Percentiles rank a stretch among this genome's conserved stretches.
Evolutionary conservation across 2,329 filamentous ascomycete species (phyloP).

Genomic region (Trichophyton verrucosum): DNA sequence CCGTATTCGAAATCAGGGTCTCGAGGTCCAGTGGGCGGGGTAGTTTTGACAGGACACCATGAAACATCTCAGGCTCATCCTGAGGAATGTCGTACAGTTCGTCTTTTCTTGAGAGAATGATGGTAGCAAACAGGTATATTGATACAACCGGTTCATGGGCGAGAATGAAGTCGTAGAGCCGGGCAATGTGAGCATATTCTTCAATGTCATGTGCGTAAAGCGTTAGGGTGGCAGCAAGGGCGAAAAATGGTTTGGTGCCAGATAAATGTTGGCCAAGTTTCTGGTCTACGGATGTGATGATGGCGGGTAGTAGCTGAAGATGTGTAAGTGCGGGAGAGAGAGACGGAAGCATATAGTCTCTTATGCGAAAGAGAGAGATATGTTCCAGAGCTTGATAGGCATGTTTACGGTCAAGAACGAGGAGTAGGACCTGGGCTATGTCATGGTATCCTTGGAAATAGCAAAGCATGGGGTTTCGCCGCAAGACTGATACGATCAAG

Average conservation of each 20-base stretch:
- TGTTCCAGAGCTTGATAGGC: constrained; percentile 57
- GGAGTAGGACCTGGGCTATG: constrained; percentile 87
- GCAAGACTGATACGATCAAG: constrained; percentile 69
- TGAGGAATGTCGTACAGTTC: constrained; percentile 75
- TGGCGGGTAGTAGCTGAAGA: constrained; percentile 72
- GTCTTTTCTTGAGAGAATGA: constrained; percentile 64
- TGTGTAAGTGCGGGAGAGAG: constrained; percentile 71
- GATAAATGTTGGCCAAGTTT: constrained; percentile 63
- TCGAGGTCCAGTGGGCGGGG: constrained; percentile 74
- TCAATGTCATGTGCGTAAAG: constrained; percentile 96
- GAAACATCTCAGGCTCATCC: constrained; percentile 85
- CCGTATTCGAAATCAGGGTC: constrained; percentile 54
- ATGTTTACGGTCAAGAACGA: constrained; percentile 58
- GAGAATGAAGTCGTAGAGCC: constrained; percentile 84
- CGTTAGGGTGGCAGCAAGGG: constrained; percentile 81
- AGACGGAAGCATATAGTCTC: constrained; percentile 93
- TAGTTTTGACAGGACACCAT: constrained; percentile 75
- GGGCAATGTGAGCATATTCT: constrained; percentile 73
- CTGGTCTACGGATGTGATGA: constrained; percentile 61
- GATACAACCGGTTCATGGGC: constrained; percentile 77
- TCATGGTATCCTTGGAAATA: constrained; percentile 99
- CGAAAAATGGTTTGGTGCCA: constrained; percentile 75
- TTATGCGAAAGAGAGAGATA: constrained; percentile 80
- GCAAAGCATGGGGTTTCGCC: constrained; percentile 67
- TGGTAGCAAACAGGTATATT: constrained; percentile 84